Evolutionary conservation across 352 stramenopile genomes (phyloP), one percentile per base, ranked within the genome.

Genomic region (Phytophthora aleatoria): DNA sequence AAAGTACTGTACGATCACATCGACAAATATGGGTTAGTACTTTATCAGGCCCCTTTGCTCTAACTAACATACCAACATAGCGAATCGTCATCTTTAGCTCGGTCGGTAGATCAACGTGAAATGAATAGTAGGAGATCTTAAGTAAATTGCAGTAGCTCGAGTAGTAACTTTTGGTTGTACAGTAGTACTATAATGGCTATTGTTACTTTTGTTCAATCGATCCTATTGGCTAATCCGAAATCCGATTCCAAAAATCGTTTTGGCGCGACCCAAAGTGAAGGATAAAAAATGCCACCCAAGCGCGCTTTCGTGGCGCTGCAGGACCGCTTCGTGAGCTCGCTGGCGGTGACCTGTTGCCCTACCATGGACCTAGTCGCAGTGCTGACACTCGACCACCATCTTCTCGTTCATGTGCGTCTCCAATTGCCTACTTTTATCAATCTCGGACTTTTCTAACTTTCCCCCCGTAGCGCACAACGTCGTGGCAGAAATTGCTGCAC

Each of bases 351-450:
- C 11, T 92, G 83, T 50, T 92, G 86, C 27, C 81, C 86, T 10
- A 86, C 79, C 8, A 95, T 95, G 87, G 87, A 94, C 60, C 73
- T 93, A 26, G 50, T 95, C 28, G 86, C 85, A 2, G 61, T 93
- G 12, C 59, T 94, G 36, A 92, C 83, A 7, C 67, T 71, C 10
- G 87, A 94, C 50, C 69, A 79, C 33, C 76, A 94, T 33, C 73
- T 93, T 4, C 56, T 91, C 44, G 81, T 95, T 15, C 81, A 92
- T 52, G 86, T 95, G 58, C 55, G 83, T 83, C 31, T 50, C 2
- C 43, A 50, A 0, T 9, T 24, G 11, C 6, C 6, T 38, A 11
- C 4, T 42, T 55, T 20, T 45, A 12, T 6, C 5, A 48, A 27
- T 55, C 20, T 20, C 20, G 20, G 20, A 20, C 20, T 20, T 20